Evolutionary conservation across 768 basidiomycete genomes (phyloP).

Genomic region (Mycena latifolia): DNA sequence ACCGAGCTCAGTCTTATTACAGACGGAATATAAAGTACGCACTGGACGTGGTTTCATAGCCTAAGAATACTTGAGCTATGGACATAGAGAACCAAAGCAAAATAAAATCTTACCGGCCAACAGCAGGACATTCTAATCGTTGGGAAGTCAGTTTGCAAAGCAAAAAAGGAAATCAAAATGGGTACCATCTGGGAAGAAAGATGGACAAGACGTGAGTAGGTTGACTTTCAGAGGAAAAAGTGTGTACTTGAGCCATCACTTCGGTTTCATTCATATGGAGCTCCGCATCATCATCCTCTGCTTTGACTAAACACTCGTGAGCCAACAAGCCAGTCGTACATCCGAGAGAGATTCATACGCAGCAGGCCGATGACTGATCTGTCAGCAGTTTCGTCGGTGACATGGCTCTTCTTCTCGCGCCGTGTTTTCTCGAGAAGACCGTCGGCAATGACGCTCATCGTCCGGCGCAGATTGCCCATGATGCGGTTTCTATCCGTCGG

Average conservation of each 20-base stretch:
- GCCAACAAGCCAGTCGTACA: too few species aligned
- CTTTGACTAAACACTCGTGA: constrained; percentile 31
- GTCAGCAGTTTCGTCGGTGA: constrained; percentile 25
- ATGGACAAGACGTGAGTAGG: not conserved
- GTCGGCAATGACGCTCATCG: constrained; percentile 32
- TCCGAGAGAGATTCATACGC: not conserved
- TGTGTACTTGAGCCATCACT: constrained; percentile 44
- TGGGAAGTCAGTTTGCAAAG: not conserved
- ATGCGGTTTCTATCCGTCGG: constrained; percentile 29
- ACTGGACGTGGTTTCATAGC: constrained; percentile 3
- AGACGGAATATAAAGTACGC: not conserved
- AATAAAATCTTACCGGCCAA: constrained; percentile 24
- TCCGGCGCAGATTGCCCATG: constrained; percentile 14
- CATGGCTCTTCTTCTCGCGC: constrained; percentile 28
- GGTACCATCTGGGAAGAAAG: not conserved
- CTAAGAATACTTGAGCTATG: not conserved
- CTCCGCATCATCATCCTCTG: constrained; percentile 32
- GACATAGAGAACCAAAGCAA: not conserved
- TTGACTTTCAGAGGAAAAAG: not conserved
- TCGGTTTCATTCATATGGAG: constrained; percentile 42
- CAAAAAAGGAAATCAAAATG: too few species aligned
- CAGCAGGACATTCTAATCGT: constrained; percentile 52
- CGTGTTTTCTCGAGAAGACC: constrained; percentile 29
- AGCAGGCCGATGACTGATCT: constrained; percentile 34
- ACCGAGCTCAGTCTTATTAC: not conserved